A percentile compares a stretch with the other conserved stretches of the same genome.
Evolutionary conservation across 2,329 filamentous ascomycete genomes (phyloP).

Genomic region (Corinectria fuckeliana): DNA sequence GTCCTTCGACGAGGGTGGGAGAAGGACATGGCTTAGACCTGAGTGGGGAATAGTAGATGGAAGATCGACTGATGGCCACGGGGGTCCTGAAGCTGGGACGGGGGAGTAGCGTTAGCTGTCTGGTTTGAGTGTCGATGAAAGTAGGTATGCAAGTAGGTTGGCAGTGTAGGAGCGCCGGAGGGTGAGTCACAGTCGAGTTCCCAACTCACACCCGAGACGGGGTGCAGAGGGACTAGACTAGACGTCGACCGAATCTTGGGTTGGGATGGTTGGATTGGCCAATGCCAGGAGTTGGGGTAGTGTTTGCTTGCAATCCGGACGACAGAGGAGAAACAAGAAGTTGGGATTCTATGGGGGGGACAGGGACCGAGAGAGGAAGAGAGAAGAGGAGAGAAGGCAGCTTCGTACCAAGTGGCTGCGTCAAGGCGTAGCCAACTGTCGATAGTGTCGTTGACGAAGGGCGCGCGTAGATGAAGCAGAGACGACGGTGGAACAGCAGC

Average conservation of each 20-base stretch:
- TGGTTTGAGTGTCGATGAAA: constrained; percentile 36
- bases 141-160: too few species aligned
- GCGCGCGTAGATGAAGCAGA: constrained; percentile 19
- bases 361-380: constrained; percentile 13
- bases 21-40: constrained; percentile 56
- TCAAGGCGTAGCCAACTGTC: constrained; percentile 24
- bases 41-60: constrained; percentile 38
- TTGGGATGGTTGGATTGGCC: constrained; percentile 29
- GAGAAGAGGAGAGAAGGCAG: constrained; percentile 20
- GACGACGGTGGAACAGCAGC: constrained; percentile 20
- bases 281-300: constrained; percentile 25
- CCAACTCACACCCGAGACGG: constrained; percentile 35
- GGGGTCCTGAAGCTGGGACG: constrained; percentile 42
- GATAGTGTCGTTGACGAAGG: constrained; percentile 22
- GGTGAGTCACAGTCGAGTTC: constrained; percentile 44
- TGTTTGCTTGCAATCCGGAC: constrained; percentile 11
- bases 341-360: constrained; percentile 4
- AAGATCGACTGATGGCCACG: constrained; percentile 38
- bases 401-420: constrained; percentile 33
- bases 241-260: constrained; percentile 33
- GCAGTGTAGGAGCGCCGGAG: constrained; percentile 33
- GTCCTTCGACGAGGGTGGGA: constrained; percentile 56
- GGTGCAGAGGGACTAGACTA: constrained; percentile 23
- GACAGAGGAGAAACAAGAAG: constrained; percentile 4
- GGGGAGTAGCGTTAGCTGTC: constrained; percentile 40